Base-by-base conservation (phyloP, 805 yeast genomes). In the Candida ortonii region DNA sequence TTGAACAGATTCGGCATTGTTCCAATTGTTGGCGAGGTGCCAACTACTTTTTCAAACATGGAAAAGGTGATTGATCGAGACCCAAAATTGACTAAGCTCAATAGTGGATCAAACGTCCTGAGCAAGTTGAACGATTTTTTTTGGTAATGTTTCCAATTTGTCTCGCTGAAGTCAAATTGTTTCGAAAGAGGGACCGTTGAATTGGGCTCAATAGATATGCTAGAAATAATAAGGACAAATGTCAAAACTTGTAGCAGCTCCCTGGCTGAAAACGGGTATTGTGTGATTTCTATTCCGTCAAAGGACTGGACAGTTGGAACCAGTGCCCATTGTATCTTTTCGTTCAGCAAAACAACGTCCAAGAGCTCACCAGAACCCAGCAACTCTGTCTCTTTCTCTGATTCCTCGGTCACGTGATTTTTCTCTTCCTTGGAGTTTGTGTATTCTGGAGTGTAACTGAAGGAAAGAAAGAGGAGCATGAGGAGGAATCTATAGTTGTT, bases 401-500 rank as follows among this genome's bases (percentile, higher is more conserved):
- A n/a, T n/a, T n/a, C n/a, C n/a, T n/a, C n/a, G n/a, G n/a, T n/a
- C n/a, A n/a, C n/a, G n/a, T n/a, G n/a, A n/a, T n/a, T n/a, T 10
- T 34, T 31, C 22, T 33, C 31, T 21, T 31, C 39, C n/a, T 45
- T 39, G 10, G 19, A 32, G 13, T 16, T 15, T n/a, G 30, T 27
- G 6, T 33, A 41, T 11, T 32, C 43, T 15, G 33, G 28, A 5
- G 16, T 28, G 39, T 39, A 15, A 46, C 49, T 9, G 65, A 60
- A 44, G 0, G 81, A 64, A 6, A 76, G 52, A 44, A 72, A 79
- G 3, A 80, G 26, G 21, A 80, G 48, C 46, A 66, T 65, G 18
- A 59, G 17, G 31, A 67, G 62, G 36, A 75, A 71, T 7, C 29
- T 16, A 7, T 20, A 6, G 27, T 43, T 43, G 14, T 32, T 59